Conservation (phyloP, 2,329 filamentous ascomycete species). For the Pyrenochaeta sp. region DNA sequence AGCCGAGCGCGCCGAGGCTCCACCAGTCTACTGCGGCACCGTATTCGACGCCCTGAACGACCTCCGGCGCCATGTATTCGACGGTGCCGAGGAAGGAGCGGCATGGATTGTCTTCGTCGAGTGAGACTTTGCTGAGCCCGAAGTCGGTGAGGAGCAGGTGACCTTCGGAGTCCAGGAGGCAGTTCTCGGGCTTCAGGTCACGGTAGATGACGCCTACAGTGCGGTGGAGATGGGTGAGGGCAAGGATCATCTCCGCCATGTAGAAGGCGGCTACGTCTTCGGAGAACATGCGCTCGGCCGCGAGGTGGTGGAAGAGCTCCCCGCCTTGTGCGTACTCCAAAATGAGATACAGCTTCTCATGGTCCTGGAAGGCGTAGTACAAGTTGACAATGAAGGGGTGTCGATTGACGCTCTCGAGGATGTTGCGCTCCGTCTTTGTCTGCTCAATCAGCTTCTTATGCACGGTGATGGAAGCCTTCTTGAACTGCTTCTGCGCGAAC, state of each 20-base stretch:
- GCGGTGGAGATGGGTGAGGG: conserved; percentile 90
- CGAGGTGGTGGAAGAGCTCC: conserved; percentile 94
- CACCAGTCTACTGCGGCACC: conserved; percentile 98
- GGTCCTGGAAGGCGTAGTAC: conserved; percentile 98
- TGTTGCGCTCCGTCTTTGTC: conserved; percentile 94
- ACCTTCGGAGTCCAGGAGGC: conserved; percentile 87
- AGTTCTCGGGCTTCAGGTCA: conserved; percentile 97
- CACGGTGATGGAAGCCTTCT: conserved; percentile 92
- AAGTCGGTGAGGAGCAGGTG: conserved; percentile 97
- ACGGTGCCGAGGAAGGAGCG: conserved; percentile 93
- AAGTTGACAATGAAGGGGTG: conserved; percentile 98
- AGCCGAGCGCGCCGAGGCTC: conserved; percentile 92
- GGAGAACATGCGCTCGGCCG: conserved; percentile 92
- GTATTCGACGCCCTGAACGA: conserved; percentile 86
- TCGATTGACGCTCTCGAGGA: conserved; percentile 93
- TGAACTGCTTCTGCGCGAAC: conserved; percentile 98
- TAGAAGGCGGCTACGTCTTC: conserved; percentile 93
- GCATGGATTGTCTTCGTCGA: conserved; percentile 75
- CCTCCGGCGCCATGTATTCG: conserved; percentile 98
- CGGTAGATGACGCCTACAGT: conserved; percentile 94
- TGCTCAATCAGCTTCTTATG: conserved; percentile 97
- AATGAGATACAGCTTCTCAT: conserved; percentile 96
- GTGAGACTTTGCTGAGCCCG: conserved; percentile 91
- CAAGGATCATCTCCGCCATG: conserved; percentile 97
- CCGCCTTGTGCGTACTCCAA: conserved; percentile 97